Percentiles rank a stretch among this genome's conserved stretches.
phyloP scores from a whole-genome alignment of 2,329 filamentous ascomycete species.

The Tetracladium maxilliforme region DNA sequence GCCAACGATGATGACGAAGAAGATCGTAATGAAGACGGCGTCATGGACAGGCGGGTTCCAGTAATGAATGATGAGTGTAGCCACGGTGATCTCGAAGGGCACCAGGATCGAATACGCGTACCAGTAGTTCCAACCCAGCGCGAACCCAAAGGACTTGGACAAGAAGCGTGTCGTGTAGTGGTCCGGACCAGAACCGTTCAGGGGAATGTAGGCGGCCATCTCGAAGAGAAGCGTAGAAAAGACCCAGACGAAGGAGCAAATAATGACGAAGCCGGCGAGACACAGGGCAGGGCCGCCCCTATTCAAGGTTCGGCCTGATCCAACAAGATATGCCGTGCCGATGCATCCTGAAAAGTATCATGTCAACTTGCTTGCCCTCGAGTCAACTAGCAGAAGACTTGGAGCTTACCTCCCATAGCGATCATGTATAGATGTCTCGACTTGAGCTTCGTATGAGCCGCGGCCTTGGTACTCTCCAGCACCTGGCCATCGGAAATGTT shows the following conservation, averaged over 20 bases:
- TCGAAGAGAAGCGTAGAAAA: conserved; percentile 36
- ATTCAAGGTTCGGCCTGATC: conserved; percentile 25
- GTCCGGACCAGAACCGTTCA: conserved; percentile 35
- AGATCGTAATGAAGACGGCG: conserved; percentile 22
- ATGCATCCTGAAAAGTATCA: no score
- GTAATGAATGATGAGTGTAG: conserved; percentile 25
- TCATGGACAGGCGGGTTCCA: conserved; percentile 24
- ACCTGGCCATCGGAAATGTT: no score
- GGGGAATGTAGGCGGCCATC: conserved; percentile 46
- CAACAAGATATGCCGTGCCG: conserved; percentile 29
- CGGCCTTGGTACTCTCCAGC: no score
- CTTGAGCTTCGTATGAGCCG: no score
- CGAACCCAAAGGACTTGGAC: conserved; percentile 25
- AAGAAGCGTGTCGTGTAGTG: conserved; percentile 29
- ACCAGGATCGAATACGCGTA: conserved; percentile 20
- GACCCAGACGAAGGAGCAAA: conserved; percentile 25
- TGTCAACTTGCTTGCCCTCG: no score
- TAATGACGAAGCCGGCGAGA: conserved; percentile 25
- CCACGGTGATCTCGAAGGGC: conserved; percentile 22
- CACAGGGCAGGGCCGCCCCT: conserved; percentile 27
- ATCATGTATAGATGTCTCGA: conserved; percentile 15
- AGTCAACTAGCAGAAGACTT: no score
- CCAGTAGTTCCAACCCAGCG: conserved; percentile 25
- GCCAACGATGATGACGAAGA: conserved; percentile 19
- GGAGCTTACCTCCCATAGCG: conserved; percentile 20